These are phyloP conservation scores for Ganoderma meredithae DNA, from an alignment of 1,284 basidiomycete species.

Conservation along the genomic window DNA sequence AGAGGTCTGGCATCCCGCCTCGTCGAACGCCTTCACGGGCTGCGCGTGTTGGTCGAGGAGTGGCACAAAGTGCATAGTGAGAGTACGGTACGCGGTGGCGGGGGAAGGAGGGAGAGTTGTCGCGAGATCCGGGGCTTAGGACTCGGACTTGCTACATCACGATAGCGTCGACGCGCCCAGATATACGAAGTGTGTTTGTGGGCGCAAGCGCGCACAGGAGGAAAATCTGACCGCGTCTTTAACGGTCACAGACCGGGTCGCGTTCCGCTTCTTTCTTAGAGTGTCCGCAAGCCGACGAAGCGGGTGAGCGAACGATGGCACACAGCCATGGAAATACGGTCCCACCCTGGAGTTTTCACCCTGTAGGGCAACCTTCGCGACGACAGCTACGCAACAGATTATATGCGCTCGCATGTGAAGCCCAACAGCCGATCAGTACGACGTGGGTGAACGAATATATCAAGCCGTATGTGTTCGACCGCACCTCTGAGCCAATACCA, in stretches of 20 bases:
- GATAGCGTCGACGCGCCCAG: background rate
- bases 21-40: conserved; percentile 6
- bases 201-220: conserved; percentile 9
- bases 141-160: background rate
- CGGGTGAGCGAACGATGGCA: background rate
- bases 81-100: background rate
- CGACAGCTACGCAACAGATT: no score
- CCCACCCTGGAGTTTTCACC: no score
- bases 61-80: background rate
- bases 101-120: background rate
- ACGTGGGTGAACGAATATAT: no score
- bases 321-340: background rate
- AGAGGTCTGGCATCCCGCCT: conserved; percentile 9
- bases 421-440: no score
- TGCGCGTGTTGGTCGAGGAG: background rate
- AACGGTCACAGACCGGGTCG: no score
- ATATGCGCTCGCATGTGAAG: no score
- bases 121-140: background rate
- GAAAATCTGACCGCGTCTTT: background rate
- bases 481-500: no score
- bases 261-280: background rate
- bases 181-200: conserved; percentile 2
- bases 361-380: no score
- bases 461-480: no score
- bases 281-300: background rate